Base-by-base conservation (phyloP, 2,329 filamentous ascomycete species). In the Monascus ruber region DNA sequence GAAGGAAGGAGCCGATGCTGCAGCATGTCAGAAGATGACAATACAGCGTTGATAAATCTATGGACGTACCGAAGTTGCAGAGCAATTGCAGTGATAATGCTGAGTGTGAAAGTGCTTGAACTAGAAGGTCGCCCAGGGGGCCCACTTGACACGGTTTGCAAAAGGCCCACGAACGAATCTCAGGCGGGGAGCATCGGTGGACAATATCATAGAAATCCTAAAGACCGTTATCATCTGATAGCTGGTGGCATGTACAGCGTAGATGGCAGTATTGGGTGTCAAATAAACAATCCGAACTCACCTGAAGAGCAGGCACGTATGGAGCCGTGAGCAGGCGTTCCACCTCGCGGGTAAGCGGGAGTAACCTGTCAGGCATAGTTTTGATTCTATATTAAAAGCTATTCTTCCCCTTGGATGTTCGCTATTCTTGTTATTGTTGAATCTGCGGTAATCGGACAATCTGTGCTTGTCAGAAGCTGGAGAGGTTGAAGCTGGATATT, bases 31-130 rank as follows among this genome's bases (percentile, higher is more conserved):
- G 38, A 35, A n/a, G 17, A 17, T 17, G 17, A 34, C 9, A n/a
- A 34, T 5, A 28, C n/a, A 6, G 6, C 5, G 34, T 4, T 29
- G 11, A 26, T 38, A 6, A n/a, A 35, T 38, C 35, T 41, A 34
- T 34, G 39, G 35, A 42, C 37, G 29, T 40, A 74, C 72, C 66
- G 26, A 78, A 64, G 31, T 48, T 53, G n/a, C 64, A 54, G 31
- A 79, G 53, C 26, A 77, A 59, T 26, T 64, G 58, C 40, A 76
- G 48, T 4, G 72, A 65, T 43, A 71, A 70, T 4, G 67, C 61
- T 56, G 72, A 74, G 34, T 68, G 63, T 28, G 69, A 63, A 29
- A 77, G 54, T 25, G 67, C 69, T 42, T 72, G 66, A 26, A 71
- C 52, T n/a, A 74, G 48, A 28, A 58, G 55, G n/a, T 56, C 58